Base-by-base conservation (phyloP, 2,329 filamentous ascomycete species). In the Pochonia chlamydosporia region DNA sequence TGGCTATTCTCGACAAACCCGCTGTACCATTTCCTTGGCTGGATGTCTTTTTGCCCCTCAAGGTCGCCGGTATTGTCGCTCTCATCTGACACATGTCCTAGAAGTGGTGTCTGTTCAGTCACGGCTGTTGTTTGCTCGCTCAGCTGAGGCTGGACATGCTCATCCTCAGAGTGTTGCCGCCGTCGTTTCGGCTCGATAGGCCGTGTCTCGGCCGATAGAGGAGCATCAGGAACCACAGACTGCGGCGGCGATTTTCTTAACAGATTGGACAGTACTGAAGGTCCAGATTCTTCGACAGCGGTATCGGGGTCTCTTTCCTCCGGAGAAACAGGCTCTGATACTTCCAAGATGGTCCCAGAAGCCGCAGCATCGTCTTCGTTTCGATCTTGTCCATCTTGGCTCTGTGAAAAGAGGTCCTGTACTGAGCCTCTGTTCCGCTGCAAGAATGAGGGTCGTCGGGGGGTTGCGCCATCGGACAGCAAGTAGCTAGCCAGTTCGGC, bases 401-500 rank as follows among this genome's bases (percentile, higher is more conserved):
- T 58, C 3, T 56, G 48, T 8, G 35, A 47, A 18, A 59, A 56
- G 11, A 56, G 48, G 26, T 66, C 63, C 13, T 62, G 59, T 16
- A 58, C 42, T 1, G 62, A 64, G 13, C 56, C 46, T 49, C 64
- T 58, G 7, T 57, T 53, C 33, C 64, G 62, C 21, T 64, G 62
- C n/a, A 80, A 65, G 49, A 81, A 75, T 9, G 71, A 68, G 4
- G 72, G 66, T 50, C 63, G 70, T 37, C 65, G 68, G 37, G 63
- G 57, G 49, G 68, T 63, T 48, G 74, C 68, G 56, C 76, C 75
- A 56, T 87, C 81, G 33, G 84, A 84, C 24, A 96, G 76, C 43
- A 89, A 84, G 62, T 91, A 89, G 16, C 81, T 89, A 37, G 90
- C 90, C 48, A 96, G 75, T 66, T 95, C 89, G 44, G 89, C 88